phyloP scores from a whole-genome alignment of 2,329 filamentous ascomycete genomes.

The Cladosporium oxysporum region DNA sequence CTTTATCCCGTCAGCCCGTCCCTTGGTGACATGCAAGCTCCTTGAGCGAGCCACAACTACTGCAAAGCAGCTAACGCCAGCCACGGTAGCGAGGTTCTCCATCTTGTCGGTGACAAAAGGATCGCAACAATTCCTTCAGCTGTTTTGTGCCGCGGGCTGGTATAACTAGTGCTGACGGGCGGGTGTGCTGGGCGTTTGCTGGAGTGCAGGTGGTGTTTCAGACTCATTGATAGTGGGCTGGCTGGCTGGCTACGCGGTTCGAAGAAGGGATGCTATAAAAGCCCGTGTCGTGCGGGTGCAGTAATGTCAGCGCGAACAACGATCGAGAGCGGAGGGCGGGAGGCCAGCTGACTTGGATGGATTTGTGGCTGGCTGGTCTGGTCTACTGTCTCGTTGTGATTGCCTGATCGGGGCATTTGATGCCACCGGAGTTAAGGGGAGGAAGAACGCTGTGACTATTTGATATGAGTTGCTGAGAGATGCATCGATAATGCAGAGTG shows the following conservation, averaged over 20 bases:
- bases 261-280: background rate
- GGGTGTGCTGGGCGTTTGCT: background rate
- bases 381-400: background rate
- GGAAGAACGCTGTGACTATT: background rate
- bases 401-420: background rate
- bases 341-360: background rate
- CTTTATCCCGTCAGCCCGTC: background rate
- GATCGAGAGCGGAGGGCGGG: background rate
- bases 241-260: conserved; percentile 1
- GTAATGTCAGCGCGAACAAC: background rate
- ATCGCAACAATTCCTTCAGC: background rate
- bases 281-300: background rate
- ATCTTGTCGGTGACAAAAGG: background rate
- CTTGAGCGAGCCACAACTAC: background rate
- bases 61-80: too few relatives aligned
- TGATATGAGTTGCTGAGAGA: background rate
- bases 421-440: background rate
- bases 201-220: background rate
- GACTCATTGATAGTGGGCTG: background rate
- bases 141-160: background rate
- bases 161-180: background rate
- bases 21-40: background rate
- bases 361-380: background rate
- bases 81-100: background rate
- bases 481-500: background rate